Evolutionary conservation across 257 asterid species (phyloP).

Genomic region (Fraxinus americana): DNA sequence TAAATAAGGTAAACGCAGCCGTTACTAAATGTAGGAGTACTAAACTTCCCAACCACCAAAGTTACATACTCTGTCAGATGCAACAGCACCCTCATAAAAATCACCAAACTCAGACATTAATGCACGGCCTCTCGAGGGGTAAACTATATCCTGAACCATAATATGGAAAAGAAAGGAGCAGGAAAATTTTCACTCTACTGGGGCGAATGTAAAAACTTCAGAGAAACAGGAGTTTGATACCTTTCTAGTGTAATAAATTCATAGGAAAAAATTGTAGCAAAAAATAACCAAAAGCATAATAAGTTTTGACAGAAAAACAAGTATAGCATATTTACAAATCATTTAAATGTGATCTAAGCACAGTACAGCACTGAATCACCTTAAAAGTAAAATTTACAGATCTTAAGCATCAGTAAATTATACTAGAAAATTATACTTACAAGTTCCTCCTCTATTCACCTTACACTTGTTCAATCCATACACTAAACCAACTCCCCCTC

Average conservation of each 20-base stretch:
- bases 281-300: too few species aligned
- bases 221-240: background rate
- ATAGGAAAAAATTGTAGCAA: background rate
- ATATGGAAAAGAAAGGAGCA: background rate
- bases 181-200: background rate
- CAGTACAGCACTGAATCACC: background rate
- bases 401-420: background rate
- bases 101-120: background rate
- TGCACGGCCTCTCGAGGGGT: background rate
- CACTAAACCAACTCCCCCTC: background rate
- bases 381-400: background rate
- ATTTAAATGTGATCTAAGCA: background rate
- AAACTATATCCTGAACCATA: background rate
- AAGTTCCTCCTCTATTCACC: background rate
- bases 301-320: background rate
- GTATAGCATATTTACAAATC: background rate
- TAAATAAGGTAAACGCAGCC: slow-evolving; percentile 16
- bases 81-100: slow-evolving; percentile 1
- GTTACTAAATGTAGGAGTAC: slow-evolving; percentile 2
- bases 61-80: background rate
- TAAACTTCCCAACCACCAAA: slow-evolving; percentile 9
- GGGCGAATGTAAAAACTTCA: background rate
- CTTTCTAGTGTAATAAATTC: background rate
- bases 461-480: background rate
- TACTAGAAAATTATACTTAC: background rate